A percentile compares a stretch with the other conserved stretches of the same genome.
phyloP scores from a whole-genome alignment of 805 yeast species.

The Kregervanrija delftensis region DNA sequence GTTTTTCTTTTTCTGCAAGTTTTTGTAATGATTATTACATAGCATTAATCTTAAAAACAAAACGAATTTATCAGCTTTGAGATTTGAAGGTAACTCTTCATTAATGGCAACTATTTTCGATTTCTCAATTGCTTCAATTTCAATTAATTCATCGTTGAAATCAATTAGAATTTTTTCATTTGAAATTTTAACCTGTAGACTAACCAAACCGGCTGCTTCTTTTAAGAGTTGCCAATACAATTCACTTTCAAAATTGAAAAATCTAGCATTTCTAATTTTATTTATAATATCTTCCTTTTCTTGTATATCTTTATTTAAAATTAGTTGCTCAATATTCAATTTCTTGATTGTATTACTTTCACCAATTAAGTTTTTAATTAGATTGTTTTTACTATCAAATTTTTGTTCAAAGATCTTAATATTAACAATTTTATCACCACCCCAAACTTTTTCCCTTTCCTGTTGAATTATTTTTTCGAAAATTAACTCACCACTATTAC shows the following conservation, averaged over 20 bases:
- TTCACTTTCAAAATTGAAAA: constrained; percentile 81
- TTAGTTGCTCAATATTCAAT: neutral
- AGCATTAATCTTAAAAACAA: constrained; percentile 52
- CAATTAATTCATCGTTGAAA: constrained; percentile 58
- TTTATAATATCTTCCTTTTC: constrained; percentile 30
- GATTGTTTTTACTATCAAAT: constrained; percentile 8
- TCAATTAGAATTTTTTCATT: constrained; percentile 61
- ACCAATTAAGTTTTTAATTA: constrained; percentile 4
- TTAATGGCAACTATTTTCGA: constrained; percentile 20
- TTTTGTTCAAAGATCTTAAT: constrained; percentile 40
- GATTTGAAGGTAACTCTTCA: constrained; percentile 23
- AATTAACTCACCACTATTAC: constrained; percentile 34
- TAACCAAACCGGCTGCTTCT: constrained; percentile 65
- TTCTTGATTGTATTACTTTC: constrained; percentile 7
- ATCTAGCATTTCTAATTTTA: constrained; percentile 63
- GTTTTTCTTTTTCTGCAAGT: constrained; percentile 33
- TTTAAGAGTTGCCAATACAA: constrained; percentile 68
- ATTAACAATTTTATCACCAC: constrained; percentile 41
- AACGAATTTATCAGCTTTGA: constrained; percentile 47
- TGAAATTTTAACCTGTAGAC: constrained; percentile 62
- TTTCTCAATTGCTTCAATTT: constrained; percentile 42
- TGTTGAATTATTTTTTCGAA: constrained; percentile 31
- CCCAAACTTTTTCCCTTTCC: constrained; percentile 26
- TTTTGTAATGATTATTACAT: constrained; percentile 49
- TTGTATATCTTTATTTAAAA: neutral